Evolutionary conservation across 805 yeast genomes (phyloP).

Genomic region (Metschnikowia peoriensis): DNA sequence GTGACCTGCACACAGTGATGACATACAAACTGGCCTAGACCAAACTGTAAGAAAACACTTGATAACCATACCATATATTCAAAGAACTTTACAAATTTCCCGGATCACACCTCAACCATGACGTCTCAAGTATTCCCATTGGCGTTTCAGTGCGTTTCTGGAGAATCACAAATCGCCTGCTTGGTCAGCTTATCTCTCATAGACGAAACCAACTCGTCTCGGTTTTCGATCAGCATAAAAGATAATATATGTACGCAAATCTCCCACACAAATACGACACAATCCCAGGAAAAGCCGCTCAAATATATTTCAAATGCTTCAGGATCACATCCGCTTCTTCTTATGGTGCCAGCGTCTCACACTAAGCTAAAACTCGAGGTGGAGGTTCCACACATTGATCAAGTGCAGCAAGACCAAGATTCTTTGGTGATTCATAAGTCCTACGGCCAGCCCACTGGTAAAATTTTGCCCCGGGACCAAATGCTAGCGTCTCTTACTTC

Average conservation of each 20-base stretch:
- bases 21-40: too few species aligned
- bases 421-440: constrained; percentile 35
- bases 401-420: constrained; percentile 8
- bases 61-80: too few species aligned
- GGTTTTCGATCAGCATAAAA: constrained; percentile 22
- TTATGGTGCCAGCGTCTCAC: constrained; percentile 24
- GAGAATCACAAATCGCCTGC: constrained; percentile 12
- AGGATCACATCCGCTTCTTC: constrained; percentile 27
- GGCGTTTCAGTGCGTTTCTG: constrained; percentile 29
- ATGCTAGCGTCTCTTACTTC: constrained; percentile 6
- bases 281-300: constrained; percentile 11
- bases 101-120: too few species aligned
- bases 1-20: too few species aligned
- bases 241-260: constrained; percentile 24
- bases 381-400: constrained; percentile 24
- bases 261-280: background rate
- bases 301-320: constrained; percentile 27
- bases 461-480: constrained; percentile 5
- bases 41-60: too few species aligned
- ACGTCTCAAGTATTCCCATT: constrained; percentile 18
- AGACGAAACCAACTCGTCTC: constrained; percentile 24
- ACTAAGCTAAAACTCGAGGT: constrained; percentile 27
- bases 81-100: too few species aligned
- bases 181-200: constrained; percentile 27
- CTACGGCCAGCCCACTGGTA: constrained; percentile 8